Evolutionary conservation across 192 early-diverging fungal genomes (phyloP).

Genomic region (Coemansia aciculifera): DNA sequence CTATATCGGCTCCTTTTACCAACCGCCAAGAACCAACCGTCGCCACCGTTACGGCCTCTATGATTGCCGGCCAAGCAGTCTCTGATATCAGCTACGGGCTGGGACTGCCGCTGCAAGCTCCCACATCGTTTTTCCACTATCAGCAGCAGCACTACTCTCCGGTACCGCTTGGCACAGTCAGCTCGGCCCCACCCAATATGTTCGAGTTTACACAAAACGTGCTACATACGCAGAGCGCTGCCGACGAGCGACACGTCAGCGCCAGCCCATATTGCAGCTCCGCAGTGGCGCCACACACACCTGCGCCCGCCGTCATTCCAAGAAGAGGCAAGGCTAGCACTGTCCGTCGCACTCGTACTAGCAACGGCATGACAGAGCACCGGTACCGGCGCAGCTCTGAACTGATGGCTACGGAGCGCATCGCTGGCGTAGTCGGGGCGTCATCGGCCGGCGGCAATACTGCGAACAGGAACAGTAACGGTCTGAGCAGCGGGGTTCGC

Average conservation of each 20-base stretch:
- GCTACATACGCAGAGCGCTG: conserved; percentile 4
- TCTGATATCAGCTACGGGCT: background rate
- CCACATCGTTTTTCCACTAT: background rate
- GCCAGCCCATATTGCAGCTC: background rate
- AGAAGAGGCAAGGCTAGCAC: conserved; percentile 1
- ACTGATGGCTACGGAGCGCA: conserved; percentile 24
- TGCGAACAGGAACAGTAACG: background rate
- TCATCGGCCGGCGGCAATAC: background rate
- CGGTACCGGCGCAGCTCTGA: conserved; percentile 52
- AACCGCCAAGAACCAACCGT: background rate
- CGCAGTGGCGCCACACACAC: background rate
- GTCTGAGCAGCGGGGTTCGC: conserved; percentile 1
- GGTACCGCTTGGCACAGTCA: conserved; percentile 14
- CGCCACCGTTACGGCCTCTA: background rate
- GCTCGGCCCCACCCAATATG: conserved; percentile 43
- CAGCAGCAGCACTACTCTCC: background rate
- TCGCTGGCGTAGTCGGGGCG: background rate
- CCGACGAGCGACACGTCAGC: background rate
- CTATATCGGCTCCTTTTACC: conserved; percentile 25
- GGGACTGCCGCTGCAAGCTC: conserved; percentile 10
- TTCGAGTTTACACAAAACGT: conserved; percentile 36
- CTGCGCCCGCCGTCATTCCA: background rate
- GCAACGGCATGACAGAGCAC: conserved; percentile 48
- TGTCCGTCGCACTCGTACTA: conserved; percentile 16
- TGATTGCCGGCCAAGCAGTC: background rate